Evolutionary conservation across 306 rosid genomes (phyloP), one percentile per base, ranked within the genome.

Genomic region (Fragaria nilgerrensis): DNA sequence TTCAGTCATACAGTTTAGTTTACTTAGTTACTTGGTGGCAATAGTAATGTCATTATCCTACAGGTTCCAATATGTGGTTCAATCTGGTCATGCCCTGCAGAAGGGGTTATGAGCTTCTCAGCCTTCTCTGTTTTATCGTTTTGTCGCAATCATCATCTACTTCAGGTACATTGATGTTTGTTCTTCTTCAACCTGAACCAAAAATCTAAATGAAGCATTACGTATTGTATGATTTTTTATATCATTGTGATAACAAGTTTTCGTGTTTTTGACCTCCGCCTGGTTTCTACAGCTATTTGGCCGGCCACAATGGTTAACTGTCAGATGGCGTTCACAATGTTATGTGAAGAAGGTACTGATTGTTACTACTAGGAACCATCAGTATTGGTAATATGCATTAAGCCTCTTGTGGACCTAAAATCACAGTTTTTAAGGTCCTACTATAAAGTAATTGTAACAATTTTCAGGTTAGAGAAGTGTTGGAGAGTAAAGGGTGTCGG

Each of bases 251-350:
- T 3, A 39, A 67, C 32, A 67, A 39, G 7, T 67, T 19, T 8
- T 20, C 4, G 7, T 17, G 8, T 37, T 47, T 34, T 43, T 66
- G 27, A 48, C 29, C 65, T 75, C 43, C 22, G 7, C 68, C 39
- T 75, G 71, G n/a, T 75, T 65, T 75, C 25, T 80, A 50, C 83
- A 95, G 98, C 83, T 95, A 80, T 87, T 92, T 80, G 93, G 90
- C 49, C 92, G 96, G 67, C 98, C 98, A 59, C 96, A 95, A 50
- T 95, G 98, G 98, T 89, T 92, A 22, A 95, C 98, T 20, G 89
- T 92, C 43, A 84, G 78, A 83, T 76, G 90, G 79, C 90, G 96
- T 45, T 95, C 98, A 0, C 93, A 87, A 20, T 83, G 76, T 44
- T 92, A 95, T 62, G 91, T 95, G 65, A 85, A 79, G 68, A 74